Base-by-base conservation (phyloP, 306 rosid genomes). In the Prunus campanulata region DNA sequence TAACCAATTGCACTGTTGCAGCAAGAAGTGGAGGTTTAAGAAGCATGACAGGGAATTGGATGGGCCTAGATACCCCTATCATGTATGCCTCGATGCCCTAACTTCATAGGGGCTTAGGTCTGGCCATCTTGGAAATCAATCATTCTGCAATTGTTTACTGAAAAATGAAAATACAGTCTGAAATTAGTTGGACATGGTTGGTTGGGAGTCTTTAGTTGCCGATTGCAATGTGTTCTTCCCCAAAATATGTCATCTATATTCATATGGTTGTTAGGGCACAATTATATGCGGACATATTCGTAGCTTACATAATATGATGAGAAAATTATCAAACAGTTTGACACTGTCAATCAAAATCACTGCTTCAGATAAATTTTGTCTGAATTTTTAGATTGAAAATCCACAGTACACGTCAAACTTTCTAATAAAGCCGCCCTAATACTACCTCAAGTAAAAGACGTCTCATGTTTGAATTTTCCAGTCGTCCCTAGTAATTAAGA, bases 1-100 rank as follows among this genome's bases (percentile, higher is more conserved):
- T 35, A 35, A 35, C 39, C 39, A 5, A 14, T 47, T 47, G 15
- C 14, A 47, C 51, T 11, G 3, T 15, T 14, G 14, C 44, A 22
- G 56, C 71, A 20, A 6, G 64, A 42, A 42, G 82, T 22, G 39
- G 19, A 61, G 56, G 50, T 50, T 57, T 74, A 20, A 65, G 79
- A 67, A 61, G 78, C 83, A 79, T 69, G 70, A 56, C 65, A 66
- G 69, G 59, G 46, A 24, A 13, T 3, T 44, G 52, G 2, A 35
- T 63, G 12, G 59, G 56, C 56, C 56, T 51, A 48, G 51, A 48
- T 48, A 1, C 56, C 56, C 56, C 7, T 5, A 35, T 25, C 25
- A 25, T 54, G 10, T 30, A 16, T 71, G 32, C 66, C 66, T 61
- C 10, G 64, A 57, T 57, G 9, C 66, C 42, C 66, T 13, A 27